Evolutionary conservation across 768 basidiomycete genomes (phyloP).

Genomic region (Tulasnella sp.): DNA sequence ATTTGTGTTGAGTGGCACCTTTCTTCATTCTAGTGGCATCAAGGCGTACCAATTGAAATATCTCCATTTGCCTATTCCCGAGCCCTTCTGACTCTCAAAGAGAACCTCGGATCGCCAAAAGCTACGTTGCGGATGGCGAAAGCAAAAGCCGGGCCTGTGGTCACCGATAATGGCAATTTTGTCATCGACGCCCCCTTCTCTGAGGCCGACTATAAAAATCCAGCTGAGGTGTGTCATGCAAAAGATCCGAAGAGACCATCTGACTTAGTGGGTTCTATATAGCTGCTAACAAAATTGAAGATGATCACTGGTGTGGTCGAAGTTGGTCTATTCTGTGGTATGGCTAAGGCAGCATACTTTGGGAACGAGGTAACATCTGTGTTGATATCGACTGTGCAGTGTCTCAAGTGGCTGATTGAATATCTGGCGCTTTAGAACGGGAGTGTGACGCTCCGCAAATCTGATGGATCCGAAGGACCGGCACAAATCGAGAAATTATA

Average conservation of each 20-base stretch:
- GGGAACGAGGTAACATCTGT: constrained; percentile 55
- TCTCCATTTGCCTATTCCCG: constrained; percentile 92
- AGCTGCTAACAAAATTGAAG: constrained; percentile 78
- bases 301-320: constrained; percentile 97
- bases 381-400: background rate
- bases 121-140: constrained; percentile 88
- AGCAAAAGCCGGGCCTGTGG: constrained; percentile 83
- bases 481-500: background rate
- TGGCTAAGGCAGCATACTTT: constrained; percentile 96
- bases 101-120: constrained; percentile 39
- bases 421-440: constrained; percentile 42
- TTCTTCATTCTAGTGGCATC: constrained; percentile 47
- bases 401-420: background rate
- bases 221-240: constrained; percentile 40
- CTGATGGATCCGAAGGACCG: constrained; percentile 33
- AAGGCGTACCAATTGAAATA: constrained; percentile 93
- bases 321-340: constrained; percentile 90
- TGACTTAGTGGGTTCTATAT: background rate
- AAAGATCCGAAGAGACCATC: too few species aligned
- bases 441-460: constrained; percentile 51
- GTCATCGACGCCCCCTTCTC: constrained; percentile 93
- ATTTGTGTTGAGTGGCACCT: background rate
- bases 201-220: constrained; percentile 53
- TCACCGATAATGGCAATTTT: constrained; percentile 95
- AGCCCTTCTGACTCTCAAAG: constrained; percentile 60